Conservation (phyloP, 306 rosid genomes). For the barrel medic (Medicago truncatula) region MtrunA17r5.0-ANR NC_053049.1:11251001-11251500, state of each 20-base stretch:
- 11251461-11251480: constrained; percentile 74
- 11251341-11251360: constrained; percentile 71
- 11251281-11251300: constrained; percentile 55
- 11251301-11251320: constrained; percentile 69
- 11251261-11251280: constrained; percentile 59
- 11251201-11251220: constrained; percentile 58
- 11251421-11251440: constrained; percentile 61
- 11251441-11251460: constrained; percentile 70
- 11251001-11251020: constrained; percentile 66
- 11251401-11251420: constrained; percentile 58
- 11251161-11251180: constrained; percentile 78
- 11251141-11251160: constrained; percentile 69
- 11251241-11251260: constrained; percentile 66
- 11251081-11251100: constrained; percentile 60
- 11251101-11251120: constrained; percentile 64
- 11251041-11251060: constrained; percentile 77
- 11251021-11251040: constrained; percentile 71
- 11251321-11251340: constrained; percentile 49
- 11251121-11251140: constrained; percentile 72
- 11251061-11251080: constrained; percentile 67
- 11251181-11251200: constrained; percentile 56
- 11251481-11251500: constrained; percentile 53
- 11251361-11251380: constrained; percentile 76
- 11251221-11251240: constrained; percentile 76
- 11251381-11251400: constrained; percentile 53